Conservation (phyloP, 2,329 filamentous ascomycete genomes). For the Aspergillus sergii region DNA sequence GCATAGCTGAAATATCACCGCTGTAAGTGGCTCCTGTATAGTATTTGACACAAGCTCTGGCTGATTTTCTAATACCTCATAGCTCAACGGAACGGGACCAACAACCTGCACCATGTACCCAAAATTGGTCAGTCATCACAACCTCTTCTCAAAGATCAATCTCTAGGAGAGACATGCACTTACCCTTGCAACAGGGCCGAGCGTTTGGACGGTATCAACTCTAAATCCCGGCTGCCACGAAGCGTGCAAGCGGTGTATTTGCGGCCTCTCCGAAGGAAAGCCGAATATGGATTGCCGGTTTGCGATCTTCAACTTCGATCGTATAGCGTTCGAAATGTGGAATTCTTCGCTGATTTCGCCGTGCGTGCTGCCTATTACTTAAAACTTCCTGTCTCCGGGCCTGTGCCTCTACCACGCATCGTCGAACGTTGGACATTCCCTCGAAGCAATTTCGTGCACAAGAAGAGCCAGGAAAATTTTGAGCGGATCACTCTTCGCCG, state of each 20-base stretch:
- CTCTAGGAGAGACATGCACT: not conserved
- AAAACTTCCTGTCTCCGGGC: constrained; percentile 80
- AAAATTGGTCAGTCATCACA: constrained; percentile 12
- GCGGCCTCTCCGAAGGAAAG: constrained; percentile 74
- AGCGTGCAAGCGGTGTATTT: constrained; percentile 85
- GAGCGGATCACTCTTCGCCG: constrained; percentile 85
- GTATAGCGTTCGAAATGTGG: constrained; percentile 84
- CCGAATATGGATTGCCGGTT: constrained; percentile 75
- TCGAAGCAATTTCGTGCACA: constrained; percentile 85
- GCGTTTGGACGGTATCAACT: constrained; percentile 36
- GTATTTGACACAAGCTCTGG: not conserved
- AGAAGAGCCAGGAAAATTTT: constrained; percentile 98
- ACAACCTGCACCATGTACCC: not conserved
- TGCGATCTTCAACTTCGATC: constrained; percentile 93
- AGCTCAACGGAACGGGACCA: constrained; percentile 2
- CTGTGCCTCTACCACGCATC: constrained; percentile 81
- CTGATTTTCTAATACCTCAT: not conserved
- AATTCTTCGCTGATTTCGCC: constrained; percentile 94
- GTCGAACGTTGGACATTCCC: constrained; percentile 95
- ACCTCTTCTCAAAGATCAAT: not conserved
- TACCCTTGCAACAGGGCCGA: constrained; percentile 33
- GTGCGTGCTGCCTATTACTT: constrained; percentile 94
- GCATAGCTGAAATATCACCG: not conserved
- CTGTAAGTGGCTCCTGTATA: not conserved
- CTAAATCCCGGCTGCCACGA: constrained; percentile 66